A percentile compares a stretch with the other conserved stretches of the same genome.
Conservation (phyloP, 257 asterid genomes). For the Perilla frutescens region DNA sequence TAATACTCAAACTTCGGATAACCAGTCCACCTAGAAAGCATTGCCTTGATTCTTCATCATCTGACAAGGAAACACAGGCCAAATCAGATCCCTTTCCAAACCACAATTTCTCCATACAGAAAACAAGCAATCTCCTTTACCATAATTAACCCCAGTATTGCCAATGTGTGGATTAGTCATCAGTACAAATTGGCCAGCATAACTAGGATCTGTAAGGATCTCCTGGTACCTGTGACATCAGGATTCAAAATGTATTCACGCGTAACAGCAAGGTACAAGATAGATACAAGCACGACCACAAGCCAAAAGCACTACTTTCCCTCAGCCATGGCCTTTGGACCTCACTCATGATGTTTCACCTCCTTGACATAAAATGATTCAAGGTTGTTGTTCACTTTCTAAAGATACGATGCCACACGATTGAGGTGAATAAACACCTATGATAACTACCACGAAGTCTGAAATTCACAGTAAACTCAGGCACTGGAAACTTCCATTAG, state of each 20-base stretch:
- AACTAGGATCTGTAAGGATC: constrained; percentile 96
- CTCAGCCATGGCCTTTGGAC: background rate
- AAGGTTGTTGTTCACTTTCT: background rate
- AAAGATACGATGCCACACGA: background rate
- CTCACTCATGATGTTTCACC: background rate
- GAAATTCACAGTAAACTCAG: background rate
- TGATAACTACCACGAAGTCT: background rate
- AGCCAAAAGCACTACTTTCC: background rate
- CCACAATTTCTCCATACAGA: constrained; percentile 1
- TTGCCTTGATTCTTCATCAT: constrained; percentile 84
- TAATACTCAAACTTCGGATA: constrained; percentile 87
- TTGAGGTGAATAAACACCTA: constrained; percentile 4
- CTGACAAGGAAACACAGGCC: constrained; percentile 46
- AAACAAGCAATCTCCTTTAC: constrained; percentile 46
- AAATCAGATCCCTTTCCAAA: constrained; percentile 32
- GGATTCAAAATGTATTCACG: background rate
- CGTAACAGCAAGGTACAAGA: constrained; percentile 11
- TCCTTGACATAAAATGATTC: background rate
- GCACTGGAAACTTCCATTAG: background rate
- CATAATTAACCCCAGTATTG: constrained; percentile 90
- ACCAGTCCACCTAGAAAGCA: constrained; percentile 90
- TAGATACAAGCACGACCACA: background rate
- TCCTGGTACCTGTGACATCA: constrained; percentile 78
- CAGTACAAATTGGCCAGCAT: constrained; percentile 95
- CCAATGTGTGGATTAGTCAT: constrained; percentile 98